Conservation (phyloP, 345 rosid species). For the Camelina hispida region DNA sequence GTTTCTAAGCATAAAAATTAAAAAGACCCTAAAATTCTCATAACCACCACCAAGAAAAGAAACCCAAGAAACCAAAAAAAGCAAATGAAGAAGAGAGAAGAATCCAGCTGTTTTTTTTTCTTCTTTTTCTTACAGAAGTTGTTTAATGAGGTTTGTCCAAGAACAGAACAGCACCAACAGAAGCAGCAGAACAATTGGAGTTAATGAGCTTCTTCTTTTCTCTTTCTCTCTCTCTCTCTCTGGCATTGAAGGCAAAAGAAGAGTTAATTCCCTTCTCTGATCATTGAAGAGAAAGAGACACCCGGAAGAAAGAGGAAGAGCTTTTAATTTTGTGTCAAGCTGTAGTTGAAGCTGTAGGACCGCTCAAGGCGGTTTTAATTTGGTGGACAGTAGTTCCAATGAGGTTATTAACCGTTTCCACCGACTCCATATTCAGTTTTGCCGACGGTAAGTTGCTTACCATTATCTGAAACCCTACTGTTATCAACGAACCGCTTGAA, state of each 20-base stretch:
- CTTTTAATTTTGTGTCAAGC: slow-evolving; percentile 43
- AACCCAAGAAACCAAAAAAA: slow-evolving; percentile 11
- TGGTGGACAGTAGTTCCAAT: slow-evolving; percentile 88
- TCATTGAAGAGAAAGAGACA: slow-evolving; percentile 48
- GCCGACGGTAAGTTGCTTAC: slow-evolving; percentile 90
- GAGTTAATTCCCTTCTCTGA: slow-evolving; percentile 47
- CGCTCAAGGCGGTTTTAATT: slow-evolving; percentile 88
- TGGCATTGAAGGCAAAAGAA: slow-evolving; percentile 38
- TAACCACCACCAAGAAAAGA: neutral
- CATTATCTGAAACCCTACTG: slow-evolving; percentile 93
- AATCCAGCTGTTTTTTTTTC: slow-evolving; percentile 35
- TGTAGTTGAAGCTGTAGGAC: slow-evolving; percentile 55
- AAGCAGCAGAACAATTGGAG: slow-evolving; percentile 38
- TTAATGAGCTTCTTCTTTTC: slow-evolving; percentile 41
- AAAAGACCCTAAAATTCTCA: slow-evolving; percentile 33
- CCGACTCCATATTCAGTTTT: slow-evolving; percentile 91
- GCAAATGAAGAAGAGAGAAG: slow-evolving; percentile 49
- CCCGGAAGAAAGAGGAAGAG: slow-evolving; percentile 46
- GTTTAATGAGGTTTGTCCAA: slow-evolving; percentile 50
- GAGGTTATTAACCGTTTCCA: slow-evolving; percentile 85
- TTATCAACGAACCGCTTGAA: slow-evolving; percentile 67
- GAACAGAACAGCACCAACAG: slow-evolving; percentile 69
- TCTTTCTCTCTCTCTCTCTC: slow-evolving; percentile 54
- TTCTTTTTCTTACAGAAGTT: slow-evolving; percentile 33
- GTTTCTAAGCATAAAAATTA: slow-evolving; percentile 38